Evolutionary conservation across 2,329 filamentous ascomycete species (phyloP).

Genomic region (Cordyceps cicadae): DNA sequence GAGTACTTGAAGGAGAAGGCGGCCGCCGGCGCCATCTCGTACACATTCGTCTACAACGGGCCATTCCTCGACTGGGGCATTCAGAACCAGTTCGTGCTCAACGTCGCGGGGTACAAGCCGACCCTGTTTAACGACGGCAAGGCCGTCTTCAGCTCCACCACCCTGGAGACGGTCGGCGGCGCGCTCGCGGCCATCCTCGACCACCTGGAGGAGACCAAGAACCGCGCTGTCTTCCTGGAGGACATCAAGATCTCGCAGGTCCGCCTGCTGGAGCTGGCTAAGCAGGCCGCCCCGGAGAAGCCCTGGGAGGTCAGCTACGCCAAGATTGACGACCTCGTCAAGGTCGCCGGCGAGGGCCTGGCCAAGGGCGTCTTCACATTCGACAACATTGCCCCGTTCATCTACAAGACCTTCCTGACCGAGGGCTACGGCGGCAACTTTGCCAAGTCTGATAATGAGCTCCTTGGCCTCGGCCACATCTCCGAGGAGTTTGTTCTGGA

Average conservation of each 20-base stretch:
- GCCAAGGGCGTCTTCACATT: constrained; percentile 22
- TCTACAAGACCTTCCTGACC: constrained; percentile 26
- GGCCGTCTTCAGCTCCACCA: constrained; percentile 36
- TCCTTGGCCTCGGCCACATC: constrained; percentile 36
- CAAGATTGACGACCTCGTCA: constrained; percentile 21
- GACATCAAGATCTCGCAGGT: constrained; percentile 41
- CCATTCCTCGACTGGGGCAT: constrained; percentile 17
- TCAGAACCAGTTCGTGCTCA: constrained; percentile 7
- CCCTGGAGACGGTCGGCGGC: constrained; percentile 34
- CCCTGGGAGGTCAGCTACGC: constrained; percentile 24
- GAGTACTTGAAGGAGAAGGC: constrained; percentile 6
- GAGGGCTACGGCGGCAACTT: constrained; percentile 25
- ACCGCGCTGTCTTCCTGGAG: constrained; percentile 43
- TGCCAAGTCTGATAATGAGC: constrained; percentile 32
- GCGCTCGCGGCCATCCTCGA: constrained; percentile 39
- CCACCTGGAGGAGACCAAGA: constrained; percentile 37
- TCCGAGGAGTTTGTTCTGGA: constrained; percentile 32
- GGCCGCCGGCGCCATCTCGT: constrained; percentile 13
- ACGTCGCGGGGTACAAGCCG: constrained; percentile 31
- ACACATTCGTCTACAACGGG: constrained; percentile 27
- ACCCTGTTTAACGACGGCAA: constrained; percentile 34
- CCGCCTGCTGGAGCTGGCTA: constrained; percentile 32
- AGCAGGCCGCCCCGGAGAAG: constrained; percentile 5
- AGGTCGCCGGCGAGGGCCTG: constrained; percentile 22
- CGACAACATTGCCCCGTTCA: constrained; percentile 24